Percentiles rank a stretch among this genome's conserved stretches.
Conservation (phyloP, 345 rosid species). For the Excoecaria cochinchinensis region DNA sequence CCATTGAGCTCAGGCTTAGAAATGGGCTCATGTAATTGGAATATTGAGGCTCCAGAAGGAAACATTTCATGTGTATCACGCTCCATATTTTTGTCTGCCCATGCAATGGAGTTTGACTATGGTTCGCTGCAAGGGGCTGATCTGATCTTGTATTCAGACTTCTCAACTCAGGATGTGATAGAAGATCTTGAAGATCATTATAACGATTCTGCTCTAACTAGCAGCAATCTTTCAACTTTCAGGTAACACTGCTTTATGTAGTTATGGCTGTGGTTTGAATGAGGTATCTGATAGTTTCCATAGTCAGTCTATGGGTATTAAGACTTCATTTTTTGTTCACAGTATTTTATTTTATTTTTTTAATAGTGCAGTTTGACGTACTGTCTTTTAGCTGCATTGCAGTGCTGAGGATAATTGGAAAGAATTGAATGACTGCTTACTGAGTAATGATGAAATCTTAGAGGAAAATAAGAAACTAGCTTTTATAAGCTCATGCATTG, state of each 20-base stretch:
- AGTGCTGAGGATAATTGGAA: constrained; percentile 36
- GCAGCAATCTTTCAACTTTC: constrained; percentile 31
- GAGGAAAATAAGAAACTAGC: constrained; percentile 71
- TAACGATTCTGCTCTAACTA: constrained; percentile 18
- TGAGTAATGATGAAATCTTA: constrained; percentile 38
- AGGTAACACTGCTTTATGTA: constrained; percentile 37
- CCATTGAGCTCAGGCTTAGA: constrained; percentile 82
- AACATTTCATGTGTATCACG: constrained; percentile 52
- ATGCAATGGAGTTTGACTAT: constrained; percentile 61
- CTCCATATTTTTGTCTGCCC: constrained; percentile 55
- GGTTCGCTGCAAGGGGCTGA: constrained; percentile 50
- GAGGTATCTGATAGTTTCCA: neutral
- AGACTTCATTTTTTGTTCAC: neutral
- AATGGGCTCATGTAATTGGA: constrained; percentile 91
- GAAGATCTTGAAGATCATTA: constrained; percentile 35
- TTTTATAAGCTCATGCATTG: constrained; percentile 59
- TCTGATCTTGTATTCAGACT: constrained; percentile 61
- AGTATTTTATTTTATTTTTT: constrained; percentile 14
- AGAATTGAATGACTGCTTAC: constrained; percentile 38
- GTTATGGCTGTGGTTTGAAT: neutral
- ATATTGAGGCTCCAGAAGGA: constrained; percentile 50
- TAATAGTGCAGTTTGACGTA: constrained; percentile 9
- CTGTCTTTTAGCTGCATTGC: constrained; percentile 11
- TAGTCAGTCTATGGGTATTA: neutral
- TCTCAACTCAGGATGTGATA: constrained; percentile 35